A percentile compares a stretch with the other conserved stretches of the same genome.
These are phyloP conservation scores for Ilex aquifolium DNA, from an alignment of 257 asterid genomes.

Conservation along the genomic window DNA sequence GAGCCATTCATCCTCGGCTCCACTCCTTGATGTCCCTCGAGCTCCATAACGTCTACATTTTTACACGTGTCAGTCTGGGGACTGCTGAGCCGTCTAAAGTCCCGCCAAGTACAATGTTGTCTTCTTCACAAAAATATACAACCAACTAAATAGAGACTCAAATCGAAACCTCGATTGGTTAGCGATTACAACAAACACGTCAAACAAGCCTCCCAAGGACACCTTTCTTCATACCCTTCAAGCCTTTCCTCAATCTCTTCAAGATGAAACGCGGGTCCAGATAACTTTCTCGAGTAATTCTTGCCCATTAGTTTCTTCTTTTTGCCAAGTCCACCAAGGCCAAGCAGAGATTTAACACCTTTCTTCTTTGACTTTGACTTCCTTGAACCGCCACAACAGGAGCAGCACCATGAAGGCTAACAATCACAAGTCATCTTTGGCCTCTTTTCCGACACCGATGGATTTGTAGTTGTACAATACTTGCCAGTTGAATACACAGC, in stretches of 20 bases:
- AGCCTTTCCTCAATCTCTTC: conserved; percentile 88
- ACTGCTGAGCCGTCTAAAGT: no score
- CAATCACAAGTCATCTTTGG: conserved; percentile 85
- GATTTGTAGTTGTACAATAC: conserved; percentile 81
- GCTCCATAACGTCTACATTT: no score
- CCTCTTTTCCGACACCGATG: conserved; percentile 64
- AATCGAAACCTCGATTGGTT: no score
- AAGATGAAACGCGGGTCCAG: conserved; percentile 53
- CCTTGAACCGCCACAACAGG: conserved; percentile 43
- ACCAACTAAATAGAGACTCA: no score
- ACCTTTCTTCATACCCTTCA: conserved; percentile 67
- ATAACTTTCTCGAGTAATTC: conserved; percentile 49
- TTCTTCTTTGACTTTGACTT: conserved; percentile 60
- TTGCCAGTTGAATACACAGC: conserved; percentile 67
- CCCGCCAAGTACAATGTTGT: no score
- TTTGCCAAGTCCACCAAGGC: conserved; percentile 49
- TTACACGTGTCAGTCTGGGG: no score
- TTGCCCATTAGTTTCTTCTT: conserved; percentile 67
- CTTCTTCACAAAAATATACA: no score
- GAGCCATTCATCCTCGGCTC: no score
- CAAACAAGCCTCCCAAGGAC: no score
- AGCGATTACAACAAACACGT: no score
- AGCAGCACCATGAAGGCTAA: conserved; percentile 75
- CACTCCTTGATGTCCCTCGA: no score
- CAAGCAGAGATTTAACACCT: conserved; percentile 50